Evolutionary conservation across 345 rosid species (phyloP), one percentile per base, ranked within the genome.

Genomic region (Populus tremula): DNA sequence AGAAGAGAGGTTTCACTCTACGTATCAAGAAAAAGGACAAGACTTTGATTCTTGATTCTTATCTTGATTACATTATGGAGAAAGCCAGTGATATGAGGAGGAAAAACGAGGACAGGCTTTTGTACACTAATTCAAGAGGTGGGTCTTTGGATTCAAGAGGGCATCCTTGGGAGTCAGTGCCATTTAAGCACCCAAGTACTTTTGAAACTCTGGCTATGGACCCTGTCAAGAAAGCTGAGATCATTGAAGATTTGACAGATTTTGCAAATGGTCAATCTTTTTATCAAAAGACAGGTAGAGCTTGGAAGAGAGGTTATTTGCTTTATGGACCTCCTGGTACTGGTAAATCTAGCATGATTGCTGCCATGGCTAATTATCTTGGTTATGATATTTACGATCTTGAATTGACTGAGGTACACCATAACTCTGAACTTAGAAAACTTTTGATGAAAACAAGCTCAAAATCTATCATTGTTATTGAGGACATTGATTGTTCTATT

Each of bases 331-430:
- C 99, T 0, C 99, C 99, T 0, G 98, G 99, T 20, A 95, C 99
- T 0, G 99, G 99, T 17, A 95, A 95, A 66, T 95, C 99, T 6
- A 93, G 98, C 78, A 91, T 95, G 98, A 95, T 95, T 49, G 99
- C 99, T 8, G 98, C 99, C 20, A 93, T 95, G 99, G 99, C 99
- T 2, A 95, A 95, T 73, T 87, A 75, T 81, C 90, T 95, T 6
- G 91, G 94, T 38, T 95, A 95, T 77, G 99, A 95, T 71, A 95
- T 95, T 66, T 95, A 92, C 74, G 99, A 95, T 72, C 93, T 95
- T n/a, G 99, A 95, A 69, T 83, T 95, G 43, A 93, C 98, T 1
- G 99, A 95, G 79, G 99, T 95, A 69, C 94, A 93, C 49, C 90
- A 90, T 43, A 95, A 95, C 18, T 95, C 99, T 0, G 99, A 95